phyloP scores from a whole-genome alignment of 352 stramenopile species.

The Halophytophthora batemanensis region DNA sequence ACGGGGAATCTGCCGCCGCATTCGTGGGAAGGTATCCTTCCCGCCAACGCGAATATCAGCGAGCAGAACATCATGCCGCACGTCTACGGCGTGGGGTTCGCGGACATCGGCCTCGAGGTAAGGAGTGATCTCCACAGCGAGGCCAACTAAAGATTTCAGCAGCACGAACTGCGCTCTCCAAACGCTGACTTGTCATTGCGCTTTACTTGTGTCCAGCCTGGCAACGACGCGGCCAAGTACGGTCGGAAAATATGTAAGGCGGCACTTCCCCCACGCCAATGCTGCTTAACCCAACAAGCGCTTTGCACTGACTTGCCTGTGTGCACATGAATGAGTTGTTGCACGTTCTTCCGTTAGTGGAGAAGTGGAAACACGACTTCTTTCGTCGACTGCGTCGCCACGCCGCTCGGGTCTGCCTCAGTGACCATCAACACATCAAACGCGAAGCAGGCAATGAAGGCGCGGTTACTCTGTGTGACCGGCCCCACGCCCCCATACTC shows the following conservation, averaged over 20 bases:
- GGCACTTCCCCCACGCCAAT: background rate
- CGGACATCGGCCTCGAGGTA: constrained; percentile 82
- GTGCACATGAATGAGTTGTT: background rate
- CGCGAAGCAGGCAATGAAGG: constrained; percentile 1
- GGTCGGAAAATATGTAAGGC: constrained; percentile 59
- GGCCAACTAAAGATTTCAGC: background rate
- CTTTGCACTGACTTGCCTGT: constrained; percentile 1
- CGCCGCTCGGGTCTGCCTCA: constrained; percentile 44
- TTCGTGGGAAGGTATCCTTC: constrained; percentile 64
- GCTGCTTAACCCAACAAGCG: background rate
- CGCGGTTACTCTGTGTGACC: constrained; percentile 20
- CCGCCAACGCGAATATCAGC: constrained; percentile 41
- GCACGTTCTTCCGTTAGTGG: constrained; percentile 33
- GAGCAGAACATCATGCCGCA: constrained; percentile 76
- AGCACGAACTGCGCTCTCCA: background rate
- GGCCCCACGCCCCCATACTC: constrained; percentile 57
- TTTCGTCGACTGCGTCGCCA: constrained; percentile 59
- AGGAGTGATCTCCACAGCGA: background rate
- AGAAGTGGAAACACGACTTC: constrained; percentile 56
- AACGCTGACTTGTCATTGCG: too few relatives aligned
- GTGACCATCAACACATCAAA: constrained; percentile 23
- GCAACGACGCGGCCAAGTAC: constrained; percentile 83
- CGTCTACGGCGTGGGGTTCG: constrained; percentile 69
- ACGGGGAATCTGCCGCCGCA: constrained; percentile 55
- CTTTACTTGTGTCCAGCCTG: constrained; percentile 36